Percentiles rank a stretch among this genome's conserved stretches.
phyloP scores from a whole-genome alignment of 2,329 filamentous ascomycete genomes.

The Phialophora macrospora region DNA sequence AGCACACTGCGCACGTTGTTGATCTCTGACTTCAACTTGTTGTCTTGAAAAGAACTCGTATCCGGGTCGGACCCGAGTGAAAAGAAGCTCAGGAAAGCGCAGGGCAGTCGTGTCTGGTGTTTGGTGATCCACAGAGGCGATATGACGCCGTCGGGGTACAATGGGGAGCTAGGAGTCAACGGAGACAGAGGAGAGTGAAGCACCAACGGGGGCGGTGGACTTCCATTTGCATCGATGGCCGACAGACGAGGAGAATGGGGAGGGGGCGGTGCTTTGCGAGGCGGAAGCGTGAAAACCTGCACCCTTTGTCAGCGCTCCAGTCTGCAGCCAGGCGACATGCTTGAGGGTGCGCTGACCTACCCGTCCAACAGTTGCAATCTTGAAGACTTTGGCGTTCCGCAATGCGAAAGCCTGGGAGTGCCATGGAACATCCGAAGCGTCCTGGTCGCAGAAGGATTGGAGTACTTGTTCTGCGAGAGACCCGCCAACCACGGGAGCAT shows the following conservation, averaged over 20 bases:
- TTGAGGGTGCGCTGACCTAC: conserved; percentile 63
- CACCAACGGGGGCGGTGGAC: conserved; percentile 57
- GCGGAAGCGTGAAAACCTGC: conserved; percentile 61
- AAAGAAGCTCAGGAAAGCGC: conserved; percentile 81
- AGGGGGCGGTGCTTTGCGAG: conserved; percentile 66
- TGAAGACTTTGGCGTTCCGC: conserved; percentile 63
- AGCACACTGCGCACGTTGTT: conserved; percentile 74
- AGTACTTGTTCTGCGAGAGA: conserved; percentile 69
- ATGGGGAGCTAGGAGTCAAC: conserved; percentile 76
- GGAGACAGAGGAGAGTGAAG: conserved; percentile 92
- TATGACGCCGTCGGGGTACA: conserved; percentile 90
- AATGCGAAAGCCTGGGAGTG: conserved; percentile 60
- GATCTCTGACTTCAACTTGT: conserved; percentile 85
- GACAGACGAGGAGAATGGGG: conserved; percentile 56
- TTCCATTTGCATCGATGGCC: conserved; percentile 52
- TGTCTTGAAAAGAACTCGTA: conserved; percentile 79
- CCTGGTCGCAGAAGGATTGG: conserved; percentile 67
- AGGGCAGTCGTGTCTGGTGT: conserved; percentile 82
- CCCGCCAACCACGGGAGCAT: conserved; percentile 69
- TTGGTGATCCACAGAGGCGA: conserved; percentile 83
- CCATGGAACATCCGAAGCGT: conserved; percentile 71
- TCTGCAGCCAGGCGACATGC: not conserved
- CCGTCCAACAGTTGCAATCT: conserved; percentile 75
- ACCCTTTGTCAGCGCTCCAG: conserved; percentile 36
- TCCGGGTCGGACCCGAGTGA: conserved; percentile 72